Percentiles rank a stretch among this genome's conserved stretches.
phyloP scores from a whole-genome alignment of 1,284 basidiomycete species.

The Ganoderma leucocontextum region DNA sequence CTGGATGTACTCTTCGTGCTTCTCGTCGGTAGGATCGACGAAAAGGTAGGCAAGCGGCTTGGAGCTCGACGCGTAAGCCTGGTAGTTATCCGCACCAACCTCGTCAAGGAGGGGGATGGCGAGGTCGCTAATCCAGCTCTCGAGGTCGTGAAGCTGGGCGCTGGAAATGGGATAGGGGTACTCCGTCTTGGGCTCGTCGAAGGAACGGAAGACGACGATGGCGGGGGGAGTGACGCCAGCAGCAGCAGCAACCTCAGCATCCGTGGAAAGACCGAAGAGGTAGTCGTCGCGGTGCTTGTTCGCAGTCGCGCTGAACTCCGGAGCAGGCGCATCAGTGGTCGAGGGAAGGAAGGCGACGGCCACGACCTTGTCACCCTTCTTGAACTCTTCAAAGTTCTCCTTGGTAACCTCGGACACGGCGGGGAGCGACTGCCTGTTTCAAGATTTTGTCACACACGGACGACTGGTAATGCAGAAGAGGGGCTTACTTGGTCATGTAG shows the following conservation, averaged over 20 bases:
- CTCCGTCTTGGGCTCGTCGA: slow-evolving; percentile 86
- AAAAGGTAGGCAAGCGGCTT: slow-evolving; percentile 97
- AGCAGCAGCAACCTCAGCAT: slow-evolving; percentile 71
- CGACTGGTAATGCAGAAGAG: slow-evolving; percentile 23
- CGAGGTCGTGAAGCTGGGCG: slow-evolving; percentile 69
- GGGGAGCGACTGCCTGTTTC: slow-evolving; percentile 89
- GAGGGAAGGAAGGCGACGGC: slow-evolving; percentile 86
- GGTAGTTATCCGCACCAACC: slow-evolving; percentile 95
- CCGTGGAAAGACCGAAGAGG: slow-evolving; percentile 89
- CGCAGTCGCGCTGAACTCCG: slow-evolving; percentile 83
- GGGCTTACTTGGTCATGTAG: slow-evolving; percentile 94
- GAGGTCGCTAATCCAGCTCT: slow-evolving; percentile 84
- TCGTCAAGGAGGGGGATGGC: slow-evolving; percentile 92
- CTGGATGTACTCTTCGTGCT: slow-evolving; percentile 74
- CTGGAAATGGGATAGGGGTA: slow-evolving; percentile 74
- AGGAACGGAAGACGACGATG: slow-evolving; percentile 92
- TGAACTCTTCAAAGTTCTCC: slow-evolving; percentile 87
- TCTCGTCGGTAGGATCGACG: slow-evolving; percentile 81
- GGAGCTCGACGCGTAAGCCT: slow-evolving; percentile 80
- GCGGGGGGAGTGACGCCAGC: slow-evolving; percentile 84
- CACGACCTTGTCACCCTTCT: slow-evolving; percentile 91
- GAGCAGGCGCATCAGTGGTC: slow-evolving; percentile 69
- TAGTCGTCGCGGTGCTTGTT: slow-evolving; percentile 91
- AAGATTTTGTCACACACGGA: neutral
- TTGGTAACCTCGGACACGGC: slow-evolving; percentile 86